Evolutionary conservation across 805 yeast species (phyloP).

Genomic region (Wickerhamomyces canadensis): DNA sequence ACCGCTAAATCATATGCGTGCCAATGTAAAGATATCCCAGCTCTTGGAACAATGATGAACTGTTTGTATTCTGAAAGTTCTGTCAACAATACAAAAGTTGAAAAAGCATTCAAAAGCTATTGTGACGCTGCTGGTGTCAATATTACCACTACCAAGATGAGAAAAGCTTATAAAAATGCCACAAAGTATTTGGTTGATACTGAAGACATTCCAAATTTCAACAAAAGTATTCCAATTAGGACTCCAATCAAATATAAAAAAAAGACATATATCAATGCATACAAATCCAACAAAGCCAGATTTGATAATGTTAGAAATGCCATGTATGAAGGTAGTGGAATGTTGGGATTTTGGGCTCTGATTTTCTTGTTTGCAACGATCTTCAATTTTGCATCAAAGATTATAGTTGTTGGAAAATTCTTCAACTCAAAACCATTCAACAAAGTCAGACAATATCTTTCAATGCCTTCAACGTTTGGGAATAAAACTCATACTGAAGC

Average conservation of each 20-base stretch:
- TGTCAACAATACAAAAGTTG: not conserved
- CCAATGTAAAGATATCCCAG: not conserved
- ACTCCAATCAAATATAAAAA: slow-evolving; percentile 29
- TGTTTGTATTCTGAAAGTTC: not conserved
- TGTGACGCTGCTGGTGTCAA: slow-evolving; percentile 12
- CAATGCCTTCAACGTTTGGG: slow-evolving; percentile 11
- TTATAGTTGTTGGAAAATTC: slow-evolving; percentile 1
- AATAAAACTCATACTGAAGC: slow-evolving; percentile 15
- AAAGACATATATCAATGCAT: slow-evolving; percentile 19
- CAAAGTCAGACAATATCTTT: slow-evolving; percentile 4
- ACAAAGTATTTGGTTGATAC: slow-evolving; percentile 31
- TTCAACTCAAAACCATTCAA: not conserved
- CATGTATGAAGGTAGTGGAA: slow-evolving; percentile 36
- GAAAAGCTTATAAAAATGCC: slow-evolving; percentile 34
- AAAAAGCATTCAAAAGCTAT: slow-evolving; percentile 14
- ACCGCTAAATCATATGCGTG: not conserved
- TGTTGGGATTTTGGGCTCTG: slow-evolving; percentile 40
- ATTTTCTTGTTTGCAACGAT: slow-evolving; percentile 35
- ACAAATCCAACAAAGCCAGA: slow-evolving; percentile 20
- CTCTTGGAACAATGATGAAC: not conserved
- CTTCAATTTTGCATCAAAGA: slow-evolving; percentile 1
- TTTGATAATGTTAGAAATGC: slow-evolving; percentile 33
- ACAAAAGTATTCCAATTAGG: slow-evolving; percentile 23
- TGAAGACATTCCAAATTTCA: slow-evolving; percentile 26
- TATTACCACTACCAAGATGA: slow-evolving; percentile 29